These are phyloP conservation scores for Lachancea nothofagi DNA, from an alignment of 805 yeast genomes.

Conservation along the genomic window DNA sequence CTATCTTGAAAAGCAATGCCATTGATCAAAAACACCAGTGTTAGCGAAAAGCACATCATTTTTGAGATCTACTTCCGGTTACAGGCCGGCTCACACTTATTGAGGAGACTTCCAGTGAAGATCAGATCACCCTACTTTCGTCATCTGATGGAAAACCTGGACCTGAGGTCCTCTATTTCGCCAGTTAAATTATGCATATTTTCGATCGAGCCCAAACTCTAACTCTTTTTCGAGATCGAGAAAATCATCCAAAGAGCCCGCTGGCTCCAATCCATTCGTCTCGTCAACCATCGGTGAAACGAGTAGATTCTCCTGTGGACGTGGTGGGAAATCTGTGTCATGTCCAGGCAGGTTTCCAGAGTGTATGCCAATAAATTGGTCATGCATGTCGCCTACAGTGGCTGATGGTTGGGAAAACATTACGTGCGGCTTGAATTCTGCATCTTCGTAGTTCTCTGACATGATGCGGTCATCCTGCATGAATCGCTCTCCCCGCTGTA, in stretches of 20 bases:
- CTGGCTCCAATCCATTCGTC: constrained; percentile 17
- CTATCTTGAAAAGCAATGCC: no score
- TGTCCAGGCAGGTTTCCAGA: constrained; percentile 36
- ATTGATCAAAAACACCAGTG: no score
- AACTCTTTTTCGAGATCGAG: constrained; percentile 57
- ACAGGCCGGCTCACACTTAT: no score
- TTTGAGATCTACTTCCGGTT: no score
- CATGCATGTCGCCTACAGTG: constrained; percentile 22
- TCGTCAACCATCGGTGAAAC: constrained; percentile 20
- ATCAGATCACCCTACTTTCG: no score
- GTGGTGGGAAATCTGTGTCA: constrained; percentile 50
- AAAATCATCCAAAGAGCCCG: constrained; percentile 21
- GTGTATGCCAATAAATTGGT: constrained; percentile 43
- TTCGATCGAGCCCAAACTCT: constrained; percentile 63
- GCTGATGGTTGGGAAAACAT: constrained; percentile 21
- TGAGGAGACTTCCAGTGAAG: no score
- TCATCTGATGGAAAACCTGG: no score
- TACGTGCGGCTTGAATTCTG: constrained; percentile 18
- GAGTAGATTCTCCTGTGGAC: constrained; percentile 49
- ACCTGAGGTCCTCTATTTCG: not conserved
- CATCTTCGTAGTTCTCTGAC: constrained; percentile 10
- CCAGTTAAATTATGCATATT: constrained; percentile 15
- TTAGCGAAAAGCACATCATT: no score
- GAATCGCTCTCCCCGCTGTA: not conserved
- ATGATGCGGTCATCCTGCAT: not conserved